A percentile compares a stretch with the other conserved stretches of the same genome.
These are phyloP conservation scores for Phyllosticta citribraziliensis DNA, from an alignment of 2,329 filamentous ascomycete species.

Conservation along the genomic window DNA sequence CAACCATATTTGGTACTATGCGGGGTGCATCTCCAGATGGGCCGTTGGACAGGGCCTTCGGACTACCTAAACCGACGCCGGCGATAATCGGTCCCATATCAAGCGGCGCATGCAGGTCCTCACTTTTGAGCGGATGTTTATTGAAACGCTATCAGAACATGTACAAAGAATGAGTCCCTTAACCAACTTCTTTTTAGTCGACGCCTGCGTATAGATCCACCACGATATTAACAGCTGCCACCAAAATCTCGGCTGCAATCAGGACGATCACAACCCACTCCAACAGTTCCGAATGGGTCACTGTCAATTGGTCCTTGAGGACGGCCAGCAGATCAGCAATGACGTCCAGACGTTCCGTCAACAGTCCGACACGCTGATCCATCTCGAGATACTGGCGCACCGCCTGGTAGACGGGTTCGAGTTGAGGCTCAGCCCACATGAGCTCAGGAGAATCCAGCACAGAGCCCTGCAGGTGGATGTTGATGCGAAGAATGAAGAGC, in stretches of 20 bases:
- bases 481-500: constrained; percentile 93
- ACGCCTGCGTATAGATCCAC: constrained; percentile 77
- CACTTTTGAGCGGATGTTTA: neutral
- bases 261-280: constrained; percentile 72
- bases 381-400: constrained; percentile 95
- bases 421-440: constrained; percentile 95
- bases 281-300: constrained; percentile 50
- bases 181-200: constrained; percentile 30
- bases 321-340: constrained; percentile 90
- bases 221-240: constrained; percentile 87
- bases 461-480: constrained; percentile 93
- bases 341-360: constrained; percentile 85
- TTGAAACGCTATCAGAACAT: constrained; percentile 3
- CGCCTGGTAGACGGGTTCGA: constrained; percentile 93
- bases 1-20: neutral
- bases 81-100: neutral
- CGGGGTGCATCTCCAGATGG: neutral
- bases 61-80: neutral
- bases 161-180: neutral
- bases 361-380: constrained; percentile 82
- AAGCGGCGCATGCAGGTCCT: neutral
- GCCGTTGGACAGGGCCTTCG: neutral
- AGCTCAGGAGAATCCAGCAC: constrained; percentile 94
- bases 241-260: constrained; percentile 89
- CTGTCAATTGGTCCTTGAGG: constrained; percentile 88